Conservation (phyloP, 495 filamentous ascomycete species). For the Trichoderma gamsii region DNA sequence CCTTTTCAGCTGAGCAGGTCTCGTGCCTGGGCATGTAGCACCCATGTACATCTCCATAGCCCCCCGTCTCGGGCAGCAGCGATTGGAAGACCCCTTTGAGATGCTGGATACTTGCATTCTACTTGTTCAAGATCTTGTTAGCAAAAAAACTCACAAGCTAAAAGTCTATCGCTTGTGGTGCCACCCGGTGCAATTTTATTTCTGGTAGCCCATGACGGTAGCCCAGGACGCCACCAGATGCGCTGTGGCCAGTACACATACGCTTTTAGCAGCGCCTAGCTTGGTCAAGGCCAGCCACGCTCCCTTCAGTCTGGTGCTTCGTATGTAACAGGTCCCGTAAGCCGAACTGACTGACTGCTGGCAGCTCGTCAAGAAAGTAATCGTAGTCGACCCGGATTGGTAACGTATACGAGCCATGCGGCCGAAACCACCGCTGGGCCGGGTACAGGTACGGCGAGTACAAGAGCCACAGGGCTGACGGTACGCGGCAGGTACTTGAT, state of each 20-base stretch:
- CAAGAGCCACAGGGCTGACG: not conserved
- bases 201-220: not conserved
- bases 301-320: not conserved
- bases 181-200: conserved; percentile 1
- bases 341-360: not conserved
- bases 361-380: not conserved
- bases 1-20: conserved; percentile 11
- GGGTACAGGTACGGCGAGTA: no score
- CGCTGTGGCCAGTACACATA: conserved; percentile 6
- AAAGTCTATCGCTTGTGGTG: not conserved
- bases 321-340: not conserved
- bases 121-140: not conserved
- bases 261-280: conserved; percentile 3
- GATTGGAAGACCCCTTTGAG: not conserved
- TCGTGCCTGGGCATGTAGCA: not conserved
- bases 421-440: not conserved
- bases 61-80: not conserved
- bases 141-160: not conserved
- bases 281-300: not conserved
- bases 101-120: not conserved
- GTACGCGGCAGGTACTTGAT: not conserved
- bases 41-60: not conserved
- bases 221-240: conserved; percentile 12
- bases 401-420: not conserved
- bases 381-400: not conserved